Percentiles rank a stretch among this genome's conserved stretches.
These are phyloP conservation scores for Pelargonium myrrhifolium DNA, from an alignment of 441 rosid genomes.

Conservation along the genomic window DNA sequence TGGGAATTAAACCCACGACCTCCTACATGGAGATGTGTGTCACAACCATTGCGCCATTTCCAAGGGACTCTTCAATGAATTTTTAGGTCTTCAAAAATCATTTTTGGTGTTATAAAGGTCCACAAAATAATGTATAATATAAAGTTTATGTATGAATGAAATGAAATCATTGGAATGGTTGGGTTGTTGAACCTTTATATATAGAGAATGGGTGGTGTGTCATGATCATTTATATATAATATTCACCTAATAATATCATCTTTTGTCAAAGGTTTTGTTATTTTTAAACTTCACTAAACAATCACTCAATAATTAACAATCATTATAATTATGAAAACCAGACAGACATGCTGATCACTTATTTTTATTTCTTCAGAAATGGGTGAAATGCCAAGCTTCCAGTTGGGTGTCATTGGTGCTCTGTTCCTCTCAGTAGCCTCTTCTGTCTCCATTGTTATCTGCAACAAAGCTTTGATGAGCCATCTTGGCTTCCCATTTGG, in stretches of 20 bases:
- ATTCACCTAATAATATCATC: neutral
- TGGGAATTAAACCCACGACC: too few relatives aligned
- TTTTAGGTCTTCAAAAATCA: too few relatives aligned
- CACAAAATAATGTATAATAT: neutral
- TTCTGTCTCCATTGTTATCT: slow-evolving; percentile 92
- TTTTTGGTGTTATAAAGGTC: neutral
- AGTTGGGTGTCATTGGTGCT: slow-evolving; percentile 84
- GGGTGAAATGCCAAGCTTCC: slow-evolving; percentile 86
- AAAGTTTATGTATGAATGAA: neutral
- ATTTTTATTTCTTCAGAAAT: slow-evolving; percentile 22
- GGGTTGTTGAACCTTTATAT: neutral
- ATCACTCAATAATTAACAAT: too few relatives aligned
- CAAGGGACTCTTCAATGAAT: too few relatives aligned
- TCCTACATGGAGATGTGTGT: too few relatives aligned
- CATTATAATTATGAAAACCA: neutral
- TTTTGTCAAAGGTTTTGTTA: neutral
- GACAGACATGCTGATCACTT: neutral
- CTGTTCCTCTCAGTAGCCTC: slow-evolving; percentile 93
- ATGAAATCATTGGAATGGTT: neutral
- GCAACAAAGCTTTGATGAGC: slow-evolving; percentile 99
- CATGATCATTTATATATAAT: neutral
- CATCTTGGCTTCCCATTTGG: slow-evolving; percentile 97
- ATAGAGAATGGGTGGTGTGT: neutral
- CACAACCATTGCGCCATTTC: too few relatives aligned
- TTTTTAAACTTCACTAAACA: neutral